These are phyloP conservation scores for Xylaria polymorpha DNA, from an alignment of 2,329 filamentous ascomycete species.

Conservation along the genomic window DNA sequence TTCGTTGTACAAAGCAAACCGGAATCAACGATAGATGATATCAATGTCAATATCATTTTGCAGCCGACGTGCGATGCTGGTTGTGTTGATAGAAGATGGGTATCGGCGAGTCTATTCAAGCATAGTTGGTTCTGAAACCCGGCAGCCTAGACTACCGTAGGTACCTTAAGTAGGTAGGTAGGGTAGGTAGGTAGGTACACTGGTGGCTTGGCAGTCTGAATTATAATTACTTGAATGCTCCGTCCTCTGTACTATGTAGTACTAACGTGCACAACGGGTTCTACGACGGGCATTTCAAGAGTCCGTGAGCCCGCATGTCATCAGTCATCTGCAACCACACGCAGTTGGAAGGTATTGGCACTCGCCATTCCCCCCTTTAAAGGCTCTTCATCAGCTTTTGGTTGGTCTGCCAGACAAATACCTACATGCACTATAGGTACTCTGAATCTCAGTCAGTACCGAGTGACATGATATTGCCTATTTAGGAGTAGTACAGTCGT, in stretches of 20 bases:
- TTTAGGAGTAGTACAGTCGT: not conserved
- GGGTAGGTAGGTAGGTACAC: not conserved
- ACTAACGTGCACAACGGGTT: not conserved
- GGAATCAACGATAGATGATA: not conserved
- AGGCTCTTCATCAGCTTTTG: not conserved
- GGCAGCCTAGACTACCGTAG: constrained; percentile 2
- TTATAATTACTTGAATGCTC: not conserved
- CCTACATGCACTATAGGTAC: not conserved
- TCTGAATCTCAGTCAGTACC: constrained; percentile 1
- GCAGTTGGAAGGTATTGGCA: not conserved
- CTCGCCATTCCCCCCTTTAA: not conserved
- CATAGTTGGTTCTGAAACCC: constrained; percentile 1
- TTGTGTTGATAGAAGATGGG: constrained; percentile 1
- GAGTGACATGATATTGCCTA: constrained; percentile 12
- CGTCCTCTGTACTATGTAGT: too few relatives aligned
- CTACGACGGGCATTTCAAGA: constrained; percentile 17
- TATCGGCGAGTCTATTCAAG: not conserved
- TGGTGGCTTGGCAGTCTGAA: constrained; percentile 1
- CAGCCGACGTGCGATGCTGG: not conserved
- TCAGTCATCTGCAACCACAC: not conserved
- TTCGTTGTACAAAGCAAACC: not conserved
- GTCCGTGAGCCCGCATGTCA: constrained; percentile 1
- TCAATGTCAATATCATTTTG: not conserved
- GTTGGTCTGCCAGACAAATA: not conserved
- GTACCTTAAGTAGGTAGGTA: too few relatives aligned